A percentile compares a stretch with the other conserved stretches of the same genome.
phyloP scores from a whole-genome alignment of 106 monocot species.

The Allium fistulosum region DNA sequence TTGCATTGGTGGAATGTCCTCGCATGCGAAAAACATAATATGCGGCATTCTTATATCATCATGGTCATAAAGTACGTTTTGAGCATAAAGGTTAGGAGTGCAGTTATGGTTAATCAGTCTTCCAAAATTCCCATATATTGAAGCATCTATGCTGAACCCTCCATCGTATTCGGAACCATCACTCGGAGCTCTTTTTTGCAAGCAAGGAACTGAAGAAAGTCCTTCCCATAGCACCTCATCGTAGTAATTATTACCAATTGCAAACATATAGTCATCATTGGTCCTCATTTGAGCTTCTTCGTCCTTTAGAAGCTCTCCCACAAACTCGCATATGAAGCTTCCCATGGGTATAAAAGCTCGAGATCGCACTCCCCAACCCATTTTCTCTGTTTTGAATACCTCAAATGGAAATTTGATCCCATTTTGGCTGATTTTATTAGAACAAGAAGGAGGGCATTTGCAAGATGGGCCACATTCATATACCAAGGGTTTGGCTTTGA shows the following conservation, averaged over 20 bases:
- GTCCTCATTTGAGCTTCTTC: slow-evolving; percentile 49
- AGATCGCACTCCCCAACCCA: slow-evolving; percentile 80
- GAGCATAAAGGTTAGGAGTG: slow-evolving; percentile 72
- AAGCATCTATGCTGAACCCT: slow-evolving; percentile 59
- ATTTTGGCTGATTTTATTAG: slow-evolving; percentile 68
- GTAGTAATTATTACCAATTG: slow-evolving; percentile 62
- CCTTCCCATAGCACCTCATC: slow-evolving; percentile 48
- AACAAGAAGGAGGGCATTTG: slow-evolving; percentile 71
- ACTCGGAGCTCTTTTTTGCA: slow-evolving; percentile 12
- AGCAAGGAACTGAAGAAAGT: slow-evolving; percentile 25
- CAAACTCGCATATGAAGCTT: slow-evolving; percentile 69
- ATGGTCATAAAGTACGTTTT: slow-evolving; percentile 71
- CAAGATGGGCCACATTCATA: slow-evolving; percentile 81
- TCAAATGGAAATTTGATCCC: slow-evolving; percentile 61
- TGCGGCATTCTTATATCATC: slow-evolving; percentile 60
- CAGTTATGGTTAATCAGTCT: slow-evolving; percentile 81
- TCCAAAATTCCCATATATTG: slow-evolving; percentile 45
- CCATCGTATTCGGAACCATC: slow-evolving; percentile 4
- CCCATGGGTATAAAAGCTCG: slow-evolving; percentile 49
- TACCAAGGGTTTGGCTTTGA: slow-evolving; percentile 54
- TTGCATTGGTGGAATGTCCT: slow-evolving; percentile 53
- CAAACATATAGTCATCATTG: slow-evolving; percentile 66
- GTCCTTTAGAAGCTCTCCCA: slow-evolving; percentile 59
- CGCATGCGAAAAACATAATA: slow-evolving; percentile 54
- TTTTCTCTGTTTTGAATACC: slow-evolving; percentile 60